Percentiles rank a stretch among this genome's conserved stretches.
phyloP scores from a whole-genome alignment of 352 stramenopile species.

The Globisporangium solare region DNA sequence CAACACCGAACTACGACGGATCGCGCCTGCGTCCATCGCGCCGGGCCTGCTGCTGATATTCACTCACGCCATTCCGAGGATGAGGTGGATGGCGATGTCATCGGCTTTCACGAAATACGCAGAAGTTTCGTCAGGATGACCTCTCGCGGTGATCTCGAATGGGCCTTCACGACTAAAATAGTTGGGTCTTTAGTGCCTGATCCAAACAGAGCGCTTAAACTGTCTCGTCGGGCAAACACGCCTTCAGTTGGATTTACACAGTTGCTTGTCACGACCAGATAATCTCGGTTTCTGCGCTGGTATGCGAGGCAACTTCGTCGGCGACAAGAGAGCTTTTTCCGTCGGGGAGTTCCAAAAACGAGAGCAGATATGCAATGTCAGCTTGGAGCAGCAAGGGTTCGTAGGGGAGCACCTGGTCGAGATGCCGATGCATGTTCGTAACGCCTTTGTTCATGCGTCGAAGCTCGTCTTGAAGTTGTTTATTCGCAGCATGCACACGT shows the following conservation, averaged over 20 bases:
- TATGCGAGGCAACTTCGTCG: constrained; percentile 3
- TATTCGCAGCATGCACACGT: constrained; percentile 36
- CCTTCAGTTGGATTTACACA: background rate
- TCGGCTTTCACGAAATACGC: background rate
- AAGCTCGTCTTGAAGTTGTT: constrained; percentile 56
- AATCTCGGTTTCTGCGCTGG: background rate
- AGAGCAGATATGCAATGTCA: constrained; percentile 41
- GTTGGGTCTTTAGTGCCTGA: too few relatives aligned
- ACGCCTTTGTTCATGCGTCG: constrained; percentile 29
- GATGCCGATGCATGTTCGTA: constrained; percentile 30
- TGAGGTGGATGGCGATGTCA: background rate
- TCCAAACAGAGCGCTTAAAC: too few relatives aligned
- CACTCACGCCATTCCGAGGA: background rate
- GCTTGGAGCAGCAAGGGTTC: constrained; percentile 50
- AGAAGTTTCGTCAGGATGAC: background rate
- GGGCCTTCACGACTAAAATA: too few relatives aligned
- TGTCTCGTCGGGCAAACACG: background rate
- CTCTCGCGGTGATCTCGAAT: too few relatives aligned
- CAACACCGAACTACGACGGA: background rate
- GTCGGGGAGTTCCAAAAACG: constrained; percentile 16
- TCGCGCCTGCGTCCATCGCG: background rate
- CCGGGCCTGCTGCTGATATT: background rate
- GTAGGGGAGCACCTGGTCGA: constrained; percentile 38
- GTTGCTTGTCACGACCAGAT: background rate
- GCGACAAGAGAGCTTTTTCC: constrained; percentile 14